Percentiles rank a stretch among this genome's conserved stretches.
Evolutionary conservation across 768 basidiomycete genomes (phyloP).

Genomic region (Amanita thiersii): DNA sequence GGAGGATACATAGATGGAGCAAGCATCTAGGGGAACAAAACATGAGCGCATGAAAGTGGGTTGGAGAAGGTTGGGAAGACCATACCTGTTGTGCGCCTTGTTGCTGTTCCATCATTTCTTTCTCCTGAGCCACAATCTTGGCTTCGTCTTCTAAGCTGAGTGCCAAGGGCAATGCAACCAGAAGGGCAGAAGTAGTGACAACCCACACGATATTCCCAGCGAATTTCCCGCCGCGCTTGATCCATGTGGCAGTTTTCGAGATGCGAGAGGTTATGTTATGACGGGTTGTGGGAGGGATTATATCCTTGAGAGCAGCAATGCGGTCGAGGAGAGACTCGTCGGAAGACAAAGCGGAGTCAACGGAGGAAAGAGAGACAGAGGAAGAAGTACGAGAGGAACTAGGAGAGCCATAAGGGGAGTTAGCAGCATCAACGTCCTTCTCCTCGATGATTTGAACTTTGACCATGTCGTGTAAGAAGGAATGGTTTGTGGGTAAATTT

Average conservation of each 20-base stretch:
- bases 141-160: conserved; percentile 94
- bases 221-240: conserved; percentile 62
- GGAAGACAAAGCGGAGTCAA: conserved; percentile 59
- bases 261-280: conserved; percentile 60
- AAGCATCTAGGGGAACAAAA: conserved; percentile 54
- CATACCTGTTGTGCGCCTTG: conserved; percentile 85
- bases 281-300: conserved; percentile 87
- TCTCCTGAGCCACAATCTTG: conserved; percentile 89
- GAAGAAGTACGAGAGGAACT: conserved; percentile 69
- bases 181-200: conserved; percentile 85
- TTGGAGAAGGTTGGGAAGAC: conserved; percentile 15
- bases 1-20: conserved; percentile 53
- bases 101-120: conserved; percentile 89
- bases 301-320: conserved; percentile 87
- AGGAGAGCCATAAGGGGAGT: conserved; percentile 67
- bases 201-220: conserved; percentile 92
- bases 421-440: conserved; percentile 46
- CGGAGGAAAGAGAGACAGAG: conserved; percentile 70
- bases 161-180: conserved; percentile 90
- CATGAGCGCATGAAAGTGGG: conserved; percentile 8
- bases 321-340: conserved; percentile 88
- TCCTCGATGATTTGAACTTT: conserved; percentile 87
- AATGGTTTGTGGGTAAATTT: conserved; percentile 13
- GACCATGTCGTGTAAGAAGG: conserved; percentile 55
- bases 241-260: conserved; percentile 49